Evolutionary conservation across 768 basidiomycete genomes (phyloP).

Genomic region (Boletus insuetus): DNA sequence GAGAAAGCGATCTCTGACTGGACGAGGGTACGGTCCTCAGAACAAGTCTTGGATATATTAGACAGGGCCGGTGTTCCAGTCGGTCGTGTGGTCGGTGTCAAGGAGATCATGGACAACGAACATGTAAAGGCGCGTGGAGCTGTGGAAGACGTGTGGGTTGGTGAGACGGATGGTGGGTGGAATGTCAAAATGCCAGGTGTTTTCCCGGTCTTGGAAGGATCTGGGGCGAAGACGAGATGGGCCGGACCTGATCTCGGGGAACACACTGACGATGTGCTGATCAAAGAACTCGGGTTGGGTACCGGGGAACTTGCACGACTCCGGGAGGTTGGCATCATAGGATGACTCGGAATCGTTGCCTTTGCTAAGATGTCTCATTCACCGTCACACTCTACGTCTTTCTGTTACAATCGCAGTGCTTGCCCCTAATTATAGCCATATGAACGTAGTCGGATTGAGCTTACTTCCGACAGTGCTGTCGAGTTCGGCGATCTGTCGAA

Average conservation of each 20-base stretch:
- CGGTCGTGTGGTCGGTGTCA: constrained; percentile 60
- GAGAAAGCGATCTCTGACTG: constrained; percentile 61
- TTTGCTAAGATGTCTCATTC: too few species aligned
- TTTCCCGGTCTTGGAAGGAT: constrained; percentile 61
- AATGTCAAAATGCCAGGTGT: constrained; percentile 66
- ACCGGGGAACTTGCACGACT: constrained; percentile 37
- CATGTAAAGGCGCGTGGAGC: constrained; percentile 54
- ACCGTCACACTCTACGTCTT: not conserved
- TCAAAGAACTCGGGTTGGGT: constrained; percentile 40
- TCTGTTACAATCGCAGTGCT: not conserved
- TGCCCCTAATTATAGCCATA: constrained; percentile 29
- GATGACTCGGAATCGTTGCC: not conserved
- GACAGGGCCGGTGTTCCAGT: constrained; percentile 57
- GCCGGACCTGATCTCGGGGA: constrained; percentile 67
- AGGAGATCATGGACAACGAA: constrained; percentile 58
- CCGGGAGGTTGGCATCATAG: constrained; percentile 42
- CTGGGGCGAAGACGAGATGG: constrained; percentile 58
- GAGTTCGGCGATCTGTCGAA: constrained; percentile 52
- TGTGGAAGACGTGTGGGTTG: constrained; percentile 58
- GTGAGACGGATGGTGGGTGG: constrained; percentile 45
- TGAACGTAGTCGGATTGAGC: constrained; percentile 33
- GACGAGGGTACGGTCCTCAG: constrained; percentile 49
- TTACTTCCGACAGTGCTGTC: constrained; percentile 36
- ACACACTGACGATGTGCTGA: constrained; percentile 53
- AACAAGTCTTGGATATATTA: constrained; percentile 53